Base-by-base conservation (phyloP, 768 basidiomycete genomes). In the Podaxis rugospora region DNA sequence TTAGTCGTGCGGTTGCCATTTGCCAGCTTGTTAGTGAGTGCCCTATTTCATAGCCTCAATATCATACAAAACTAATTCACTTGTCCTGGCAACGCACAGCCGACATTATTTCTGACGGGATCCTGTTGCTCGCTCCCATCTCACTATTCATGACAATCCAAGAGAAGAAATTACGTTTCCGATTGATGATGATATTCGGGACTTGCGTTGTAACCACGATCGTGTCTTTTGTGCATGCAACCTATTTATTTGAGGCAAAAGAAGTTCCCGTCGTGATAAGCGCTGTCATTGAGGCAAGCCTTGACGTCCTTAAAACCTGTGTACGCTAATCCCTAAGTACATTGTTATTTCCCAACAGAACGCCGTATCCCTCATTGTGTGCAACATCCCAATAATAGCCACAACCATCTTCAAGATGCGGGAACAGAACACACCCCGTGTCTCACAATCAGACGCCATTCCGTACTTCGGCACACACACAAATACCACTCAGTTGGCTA, bases 151-250 rank as follows among this genome's bases (percentile, higher is more conserved):
- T 72, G 62, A 70, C 72, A 21, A 71, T 84, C 28, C 71, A 69
- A n/a, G 76, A 78, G 53, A 70, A 67, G 13, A 63, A 62, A 21
- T 65, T 83, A 2, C 76, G 79, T 4, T 68, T 72, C 1, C 75
- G 76, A 14, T 70, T 80, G 40, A 73, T 80, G 61, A 65, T 82
- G 57, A 81, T 83, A 52, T 84, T 86, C 67, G 83, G 83, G 9
- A 76, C 84, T 6, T 82, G 82, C 53, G 36, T 83, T 57, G 67
- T 79, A 52, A 83, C 81, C 4, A 83, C 78, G 4, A 66, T 79
- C 42, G 76, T 76, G 25, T 77, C 77, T 5, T 65, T 78, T 14
- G 76, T 83, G 2, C 82, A 83, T 53, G 79, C 78, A 0, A 66
- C 71, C 23, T 75, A 76, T 63, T 76, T 85, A 56, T 67, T 78